Conservation (phyloP, 2,329 filamentous ascomycete genomes). For the Remersonia thermophila region DNA sequence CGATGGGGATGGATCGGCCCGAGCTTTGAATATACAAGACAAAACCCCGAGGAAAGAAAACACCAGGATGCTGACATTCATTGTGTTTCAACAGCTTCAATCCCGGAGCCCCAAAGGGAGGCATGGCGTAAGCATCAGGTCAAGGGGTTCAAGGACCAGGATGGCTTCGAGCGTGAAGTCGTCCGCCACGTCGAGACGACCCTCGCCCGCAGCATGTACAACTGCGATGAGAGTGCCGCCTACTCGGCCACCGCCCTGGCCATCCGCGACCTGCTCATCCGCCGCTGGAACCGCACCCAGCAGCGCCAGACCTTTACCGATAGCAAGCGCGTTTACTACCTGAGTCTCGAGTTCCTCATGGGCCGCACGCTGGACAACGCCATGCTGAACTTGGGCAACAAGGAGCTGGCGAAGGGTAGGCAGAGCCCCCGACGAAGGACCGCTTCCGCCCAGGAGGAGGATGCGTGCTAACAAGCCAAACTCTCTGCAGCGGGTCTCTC, state of each 20-base stretch:
- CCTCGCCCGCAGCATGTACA: conserved; percentile 89
- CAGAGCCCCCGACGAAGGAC: not conserved
- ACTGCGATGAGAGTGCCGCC: conserved; percentile 89
- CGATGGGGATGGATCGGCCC: no score
- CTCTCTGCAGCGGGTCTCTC: conserved; percentile 56
- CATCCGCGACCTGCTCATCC: conserved; percentile 82
- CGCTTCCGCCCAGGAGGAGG: not conserved
- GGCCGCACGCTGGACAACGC: conserved; percentile 93
- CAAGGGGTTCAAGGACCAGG: conserved; percentile 60
- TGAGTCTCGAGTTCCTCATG: conserved; percentile 97
- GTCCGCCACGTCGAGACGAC: conserved; percentile 95
- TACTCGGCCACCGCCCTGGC: conserved; percentile 86
- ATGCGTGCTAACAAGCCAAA: conserved; percentile 1
- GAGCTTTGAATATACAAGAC: no score
- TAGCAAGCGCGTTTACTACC: conserved; percentile 90
- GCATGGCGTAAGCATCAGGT: conserved; percentile 58
- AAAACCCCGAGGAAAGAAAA: no score
- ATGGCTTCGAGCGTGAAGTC: conserved; percentile 76
- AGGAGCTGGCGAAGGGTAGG: conserved; percentile 69
- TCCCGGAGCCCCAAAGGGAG: conserved; percentile 77
- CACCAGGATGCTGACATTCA: no score
- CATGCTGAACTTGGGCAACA: conserved; percentile 89
- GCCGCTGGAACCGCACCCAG: conserved; percentile 97
- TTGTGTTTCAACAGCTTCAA: conserved; percentile 40
- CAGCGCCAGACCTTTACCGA: conserved; percentile 87